Percentiles rank a stretch among this genome's conserved stretches.
Conservation (phyloP, 352 stramenopile genomes). For the Globisporangium paddicum region DNA sequence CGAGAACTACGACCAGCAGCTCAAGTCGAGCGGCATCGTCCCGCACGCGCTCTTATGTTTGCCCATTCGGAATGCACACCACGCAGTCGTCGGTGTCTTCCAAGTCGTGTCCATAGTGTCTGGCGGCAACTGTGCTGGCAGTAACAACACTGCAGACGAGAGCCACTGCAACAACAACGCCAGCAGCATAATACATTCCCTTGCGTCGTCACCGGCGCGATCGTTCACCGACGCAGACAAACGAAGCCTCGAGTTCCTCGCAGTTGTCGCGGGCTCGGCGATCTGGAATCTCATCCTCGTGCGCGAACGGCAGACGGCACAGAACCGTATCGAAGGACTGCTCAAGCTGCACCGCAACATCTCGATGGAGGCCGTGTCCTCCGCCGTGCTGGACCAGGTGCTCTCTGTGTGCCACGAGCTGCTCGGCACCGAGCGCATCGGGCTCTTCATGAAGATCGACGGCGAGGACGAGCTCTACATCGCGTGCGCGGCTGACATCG, state of each 20-base stretch:
- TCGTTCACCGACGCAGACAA: slow-evolving; percentile 42
- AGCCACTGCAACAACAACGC: neutral
- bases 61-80: slow-evolving; percentile 63
- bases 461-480: slow-evolving; percentile 71
- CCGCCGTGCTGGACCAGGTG: slow-evolving; percentile 51
- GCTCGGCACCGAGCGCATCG: slow-evolving; percentile 57
- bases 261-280: slow-evolving; percentile 47
- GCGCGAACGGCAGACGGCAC: slow-evolving; percentile 53
- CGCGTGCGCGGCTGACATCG: slow-evolving; percentile 47
- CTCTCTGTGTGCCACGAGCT: slow-evolving; percentile 70
- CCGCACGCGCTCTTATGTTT: slow-evolving; percentile 52
- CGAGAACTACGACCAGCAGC: slow-evolving; percentile 44
- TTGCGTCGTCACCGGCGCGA: neutral
- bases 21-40: slow-evolving; percentile 26
- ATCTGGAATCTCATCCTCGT: slow-evolving; percentile 69
- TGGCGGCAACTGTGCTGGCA: neutral
- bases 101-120: slow-evolving; percentile 30
- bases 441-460: slow-evolving; percentile 65
- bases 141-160: neutral
- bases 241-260: slow-evolving; percentile 49
- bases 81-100: slow-evolving; percentile 49
- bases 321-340: slow-evolving; percentile 63
- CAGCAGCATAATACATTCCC: neutral
- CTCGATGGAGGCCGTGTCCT: slow-evolving; percentile 60
- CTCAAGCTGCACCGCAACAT: slow-evolving; percentile 72